phyloP scores from a whole-genome alignment of 2,329 filamentous ascomycete genomes.

The Dothiorella sarmentorum region DNA sequence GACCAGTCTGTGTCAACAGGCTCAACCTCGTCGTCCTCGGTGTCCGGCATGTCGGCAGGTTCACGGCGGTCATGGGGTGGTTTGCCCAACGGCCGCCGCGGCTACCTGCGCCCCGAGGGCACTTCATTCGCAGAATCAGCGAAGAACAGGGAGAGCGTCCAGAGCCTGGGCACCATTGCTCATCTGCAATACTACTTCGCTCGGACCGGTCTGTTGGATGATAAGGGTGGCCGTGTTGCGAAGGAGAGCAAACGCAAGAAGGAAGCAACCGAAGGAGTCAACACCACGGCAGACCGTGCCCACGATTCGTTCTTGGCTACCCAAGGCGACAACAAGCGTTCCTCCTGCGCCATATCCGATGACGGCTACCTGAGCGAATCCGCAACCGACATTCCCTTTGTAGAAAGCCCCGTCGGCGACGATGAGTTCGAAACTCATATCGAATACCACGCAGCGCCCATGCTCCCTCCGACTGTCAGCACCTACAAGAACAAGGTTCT shows the following conservation, averaged over 20 bases:
- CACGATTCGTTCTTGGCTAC: neutral
- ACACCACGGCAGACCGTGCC: conserved; percentile 26
- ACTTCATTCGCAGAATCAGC: conserved; percentile 90
- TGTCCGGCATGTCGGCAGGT: conserved; percentile 61
- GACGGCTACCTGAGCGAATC: conserved; percentile 26
- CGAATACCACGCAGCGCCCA: conserved; percentile 64
- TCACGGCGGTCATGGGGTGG: conserved; percentile 47
- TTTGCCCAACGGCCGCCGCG: conserved; percentile 57
- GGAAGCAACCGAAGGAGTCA: conserved; percentile 21
- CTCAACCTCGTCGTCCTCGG: conserved; percentile 54
- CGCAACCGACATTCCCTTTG: conserved; percentile 29
- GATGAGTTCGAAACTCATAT: conserved; percentile 44
- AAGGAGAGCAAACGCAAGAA: conserved; percentile 60
- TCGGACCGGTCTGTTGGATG: conserved; percentile 85
- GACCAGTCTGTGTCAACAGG: conserved; percentile 57
- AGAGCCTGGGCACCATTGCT: conserved; percentile 93
- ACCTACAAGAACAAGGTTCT: conserved; percentile 88
- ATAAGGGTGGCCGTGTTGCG: conserved; percentile 82
- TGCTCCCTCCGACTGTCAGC: conserved; percentile 95
- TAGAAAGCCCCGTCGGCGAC: conserved; percentile 49
- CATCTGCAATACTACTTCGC: conserved; percentile 99
- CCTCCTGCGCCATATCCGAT: conserved; percentile 21
- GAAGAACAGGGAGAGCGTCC: conserved; percentile 85
- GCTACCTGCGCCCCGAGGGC: conserved; percentile 82
- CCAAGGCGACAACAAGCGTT: conserved; percentile 4